Base-by-base conservation (phyloP, 768 basidiomycete species). In the Candolleomyces aberdarensis region DNA sequence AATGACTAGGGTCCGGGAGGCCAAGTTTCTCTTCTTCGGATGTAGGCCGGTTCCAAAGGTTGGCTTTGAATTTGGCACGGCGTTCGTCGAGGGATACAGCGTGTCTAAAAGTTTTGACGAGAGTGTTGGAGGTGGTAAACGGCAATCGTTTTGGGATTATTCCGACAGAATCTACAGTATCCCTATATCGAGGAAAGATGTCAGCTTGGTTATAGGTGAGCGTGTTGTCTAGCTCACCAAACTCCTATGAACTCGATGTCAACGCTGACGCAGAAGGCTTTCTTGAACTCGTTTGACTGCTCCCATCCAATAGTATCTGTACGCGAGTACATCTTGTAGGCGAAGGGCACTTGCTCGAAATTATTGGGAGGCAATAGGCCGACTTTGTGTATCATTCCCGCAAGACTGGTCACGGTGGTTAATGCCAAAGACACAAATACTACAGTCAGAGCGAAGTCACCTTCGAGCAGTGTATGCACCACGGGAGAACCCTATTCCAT, bases 111-210 rank as follows among this genome's bases (percentile, higher is more conserved):
- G 81, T 79, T 5, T 76, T 77, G 47, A 86, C 81, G 62, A 82
- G 81, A 9, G 76, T 78, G 51, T 86, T 84, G 3, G 81, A 81
- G 1, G 76, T 79, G 1, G 83, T 83, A 66, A 87, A 87, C 0
- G 86, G 87, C 5, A 87, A 75, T 5, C 81, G 74, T 29, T 77
- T 77, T 2, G 80, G 78, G 55, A 85, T 72, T 44, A 84, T 51
- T 11, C 85, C 86, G 14, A 88, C 85, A 0, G 86, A 87, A 20
- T 82, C 80, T 5, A 89, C 86, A 1, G 86, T 88, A 64, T 89
- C 87, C 85, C 86, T 88, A 52, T 5, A 50, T 6, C 44, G 7
- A 58, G 46, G 3, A 6, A 46, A 1, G 14, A 17, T n/a, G 57
- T 29, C 29, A 10, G n/a, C 7, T 5, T 13, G 3, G 17, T 5